phyloP scores from a whole-genome alignment of 148 eudicot species.

The Persicaria tinctoria region DNA sequence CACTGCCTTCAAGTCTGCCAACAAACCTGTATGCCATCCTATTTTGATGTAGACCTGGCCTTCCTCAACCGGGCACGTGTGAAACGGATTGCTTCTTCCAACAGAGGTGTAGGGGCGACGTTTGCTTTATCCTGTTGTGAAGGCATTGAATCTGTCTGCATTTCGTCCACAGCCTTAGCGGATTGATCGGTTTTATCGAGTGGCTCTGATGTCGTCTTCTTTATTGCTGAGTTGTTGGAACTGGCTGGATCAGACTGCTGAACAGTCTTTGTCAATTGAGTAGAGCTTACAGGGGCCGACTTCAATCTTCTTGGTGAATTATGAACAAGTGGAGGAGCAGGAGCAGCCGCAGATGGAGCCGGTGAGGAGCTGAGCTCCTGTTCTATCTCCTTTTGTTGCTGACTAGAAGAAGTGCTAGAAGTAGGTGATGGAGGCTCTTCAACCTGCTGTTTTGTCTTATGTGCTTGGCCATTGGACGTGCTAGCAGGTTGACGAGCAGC shows the following conservation, averaged over 20 bases:
- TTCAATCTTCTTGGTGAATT: constrained; percentile 9
- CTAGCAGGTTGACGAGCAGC: constrained; percentile 35
- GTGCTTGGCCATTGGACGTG: constrained; percentile 21
- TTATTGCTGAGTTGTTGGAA: constrained; percentile 16
- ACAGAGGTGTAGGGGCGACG: constrained; percentile 26
- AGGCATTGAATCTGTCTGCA: constrained; percentile 31
- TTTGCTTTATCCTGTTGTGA: constrained; percentile 27
- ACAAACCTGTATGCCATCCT: neutral
- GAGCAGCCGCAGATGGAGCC: constrained; percentile 24
- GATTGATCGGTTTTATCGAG: constrained; percentile 24
- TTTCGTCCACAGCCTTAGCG: constrained; percentile 27
- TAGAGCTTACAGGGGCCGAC: constrained; percentile 23
- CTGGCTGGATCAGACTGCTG: constrained; percentile 18
- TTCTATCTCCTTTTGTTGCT: constrained; percentile 13
- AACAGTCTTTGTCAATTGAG: constrained; percentile 11
- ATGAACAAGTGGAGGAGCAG: constrained; percentile 23
- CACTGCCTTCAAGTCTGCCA: neutral
- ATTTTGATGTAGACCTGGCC: constrained; percentile 22
- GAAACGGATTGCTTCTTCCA: constrained; percentile 57
- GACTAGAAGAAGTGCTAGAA: constrained; percentile 38
- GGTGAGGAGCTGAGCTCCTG: constrained; percentile 29
- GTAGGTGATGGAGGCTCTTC: constrained; percentile 56
- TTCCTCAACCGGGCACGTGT: constrained; percentile 74
- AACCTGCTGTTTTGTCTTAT: constrained; percentile 15
- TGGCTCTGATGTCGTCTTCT: constrained; percentile 25